A percentile compares a stretch with the other conserved stretches of the same genome.
phyloP scores from a whole-genome alignment of 2,329 filamentous ascomycete species.

The Tolypocladium album region DNA sequence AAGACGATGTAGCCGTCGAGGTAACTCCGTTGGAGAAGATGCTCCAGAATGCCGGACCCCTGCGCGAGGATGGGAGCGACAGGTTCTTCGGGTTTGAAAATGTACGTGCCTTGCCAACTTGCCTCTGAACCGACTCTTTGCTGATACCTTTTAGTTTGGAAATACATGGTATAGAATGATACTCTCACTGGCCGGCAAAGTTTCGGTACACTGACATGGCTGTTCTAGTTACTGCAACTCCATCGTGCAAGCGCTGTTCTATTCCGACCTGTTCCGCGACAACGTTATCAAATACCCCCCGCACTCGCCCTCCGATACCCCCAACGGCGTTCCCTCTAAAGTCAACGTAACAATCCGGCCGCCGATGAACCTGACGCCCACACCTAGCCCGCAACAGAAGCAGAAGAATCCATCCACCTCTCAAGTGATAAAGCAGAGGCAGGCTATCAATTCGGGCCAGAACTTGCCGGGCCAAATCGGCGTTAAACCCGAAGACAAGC shows the following conservation, averaged over 20 bases:
- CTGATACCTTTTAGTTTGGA: slow-evolving; percentile 60
- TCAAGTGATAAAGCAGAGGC: slow-evolving; percentile 46
- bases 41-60: slow-evolving; percentile 68
- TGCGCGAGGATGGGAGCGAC: slow-evolving; percentile 82
- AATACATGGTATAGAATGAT: slow-evolving; percentile 74
- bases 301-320: slow-evolving; percentile 56
- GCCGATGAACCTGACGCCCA: slow-evolving; percentile 37
- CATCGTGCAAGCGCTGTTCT: slow-evolving; percentile 93
- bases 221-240: slow-evolving; percentile 85
- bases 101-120: slow-evolving; percentile 43
- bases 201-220: slow-evolving; percentile 10
- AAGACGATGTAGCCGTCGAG: slow-evolving; percentile 47
- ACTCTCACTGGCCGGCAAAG: slow-evolving; percentile 1
- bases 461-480: slow-evolving; percentile 43
- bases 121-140: background rate
- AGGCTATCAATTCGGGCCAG: slow-evolving; percentile 42
- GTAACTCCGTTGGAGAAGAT: slow-evolving; percentile 59
- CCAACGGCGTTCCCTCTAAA: slow-evolving; percentile 46
- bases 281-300: slow-evolving; percentile 86
- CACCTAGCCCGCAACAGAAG: slow-evolving; percentile 25
- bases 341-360: slow-evolving; percentile 53
- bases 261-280: slow-evolving; percentile 87
- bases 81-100: slow-evolving; percentile 99
- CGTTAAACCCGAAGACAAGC: slow-evolving; percentile 75
- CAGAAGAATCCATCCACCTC: slow-evolving; percentile 42